Conservation (phyloP, 495 filamentous ascomycete genomes). For the Penicillium ochrochloron region DNA sequence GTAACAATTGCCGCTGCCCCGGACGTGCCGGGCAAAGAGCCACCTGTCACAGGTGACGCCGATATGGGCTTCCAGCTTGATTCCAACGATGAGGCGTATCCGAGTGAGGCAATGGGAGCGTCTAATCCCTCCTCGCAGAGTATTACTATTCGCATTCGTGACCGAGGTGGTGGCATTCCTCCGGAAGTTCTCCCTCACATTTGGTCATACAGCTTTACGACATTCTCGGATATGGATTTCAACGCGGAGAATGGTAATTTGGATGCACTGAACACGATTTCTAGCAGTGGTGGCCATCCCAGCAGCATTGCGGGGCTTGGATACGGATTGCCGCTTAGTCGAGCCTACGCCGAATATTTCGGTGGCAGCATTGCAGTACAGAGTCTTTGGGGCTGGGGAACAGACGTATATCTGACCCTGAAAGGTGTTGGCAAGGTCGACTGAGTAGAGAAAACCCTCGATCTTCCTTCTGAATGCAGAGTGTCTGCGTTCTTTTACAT, state of each 20-base stretch:
- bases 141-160: slow-evolving; percentile 93
- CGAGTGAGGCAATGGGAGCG: slow-evolving; percentile 43
- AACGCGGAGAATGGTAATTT: slow-evolving; percentile 50
- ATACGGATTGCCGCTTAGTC: slow-evolving; percentile 87
- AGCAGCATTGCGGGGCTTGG: slow-evolving; percentile 89
- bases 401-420: slow-evolving; percentile 79
- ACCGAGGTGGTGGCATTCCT: slow-evolving; percentile 89
- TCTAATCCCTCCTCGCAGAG: slow-evolving; percentile 68
- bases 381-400: slow-evolving; percentile 94
- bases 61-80: slow-evolving; percentile 41
- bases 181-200: slow-evolving; percentile 83
- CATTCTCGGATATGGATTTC: slow-evolving; percentile 72
- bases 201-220: slow-evolving; percentile 96
- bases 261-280: slow-evolving; percentile 75
- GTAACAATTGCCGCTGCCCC: slow-evolving; percentile 91
- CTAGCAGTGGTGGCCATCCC: slow-evolving; percentile 64
- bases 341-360: slow-evolving; percentile 98
- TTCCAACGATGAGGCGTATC: slow-evolving; percentile 36
- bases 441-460: slow-evolving; percentile 16
- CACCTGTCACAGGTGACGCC: slow-evolving; percentile 30
- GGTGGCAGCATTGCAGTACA: slow-evolving; percentile 94
- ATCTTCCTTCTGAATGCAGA: neutral
- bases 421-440: slow-evolving; percentile 79
- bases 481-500: neutral
- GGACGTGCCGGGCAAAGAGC: slow-evolving; percentile 47